Base-by-base conservation (phyloP, 2,329 filamentous ascomycete species). In the Aureobasidium sp. region DNA sequence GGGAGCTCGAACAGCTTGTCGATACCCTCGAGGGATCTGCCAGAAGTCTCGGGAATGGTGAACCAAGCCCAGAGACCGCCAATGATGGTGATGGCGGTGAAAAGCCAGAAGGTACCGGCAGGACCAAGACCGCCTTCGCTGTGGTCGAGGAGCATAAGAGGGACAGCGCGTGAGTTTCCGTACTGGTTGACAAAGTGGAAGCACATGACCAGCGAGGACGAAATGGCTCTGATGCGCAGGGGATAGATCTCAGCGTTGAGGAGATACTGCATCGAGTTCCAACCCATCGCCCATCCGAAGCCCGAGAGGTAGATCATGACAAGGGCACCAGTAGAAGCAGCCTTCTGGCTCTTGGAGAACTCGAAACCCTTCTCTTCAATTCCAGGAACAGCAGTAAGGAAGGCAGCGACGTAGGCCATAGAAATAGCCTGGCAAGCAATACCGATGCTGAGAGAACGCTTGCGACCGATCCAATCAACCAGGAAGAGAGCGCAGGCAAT, bases 181-280 rank as follows among this genome's bases (percentile, higher is more conserved):
- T 90, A 91, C 73, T 91, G 87, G 73, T 90, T 90, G 64, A 82
- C 86, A 70, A 91, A 91, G 73, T 92, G 88, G 63, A 91, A 81
- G 0, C 85, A 88, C 89, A 91, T 91, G 51, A 87, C 84, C 70
- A 88, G 80, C 0, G 84, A 88, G 0, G 87, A 88, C 23, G 86
- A 84, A 10, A 91, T 75, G 4, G 88, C 87, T 61, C 89, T 84
- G 55, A 92, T 85, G 3, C 88, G 82, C 10, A 91, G 80, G 0
- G 89, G 88, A 76, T 90, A 92, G 64, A 92, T 80, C 70, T 92
- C 89, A 1, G 87, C 87, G 15, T 88, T 90, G 13, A 58, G 55
- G 4, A 92, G 80, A 71, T 91, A 92, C 74, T 91, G 88, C 79
- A 90, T 88, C 1, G 80, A 84, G 75, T 90, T 90, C 87, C 87